Conservation (phyloP, 768 basidiomycete species). For the Calvatia gigantea region DNA sequence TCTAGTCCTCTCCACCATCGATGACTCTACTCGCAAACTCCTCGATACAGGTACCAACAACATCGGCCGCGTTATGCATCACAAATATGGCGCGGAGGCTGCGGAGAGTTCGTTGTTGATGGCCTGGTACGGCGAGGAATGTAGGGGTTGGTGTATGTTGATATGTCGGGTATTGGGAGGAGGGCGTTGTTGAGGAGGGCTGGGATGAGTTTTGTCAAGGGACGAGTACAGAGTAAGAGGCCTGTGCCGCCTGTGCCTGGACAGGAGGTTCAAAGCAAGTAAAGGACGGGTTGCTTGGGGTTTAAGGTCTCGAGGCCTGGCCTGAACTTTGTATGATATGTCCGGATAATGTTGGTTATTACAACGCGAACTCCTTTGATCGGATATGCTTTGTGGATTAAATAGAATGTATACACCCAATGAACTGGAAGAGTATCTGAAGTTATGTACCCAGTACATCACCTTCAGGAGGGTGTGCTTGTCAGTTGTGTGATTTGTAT, state of each 20-base stretch:
- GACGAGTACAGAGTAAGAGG: conserved; percentile 20
- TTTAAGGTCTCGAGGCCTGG: no score
- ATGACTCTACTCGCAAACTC: conserved; percentile 51
- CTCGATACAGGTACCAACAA: conserved; percentile 47
- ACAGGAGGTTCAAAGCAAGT: neutral
- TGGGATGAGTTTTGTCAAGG: conserved; percentile 56
- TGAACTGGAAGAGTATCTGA: no score
- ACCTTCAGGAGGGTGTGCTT: no score
- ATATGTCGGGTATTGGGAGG: conserved; percentile 69
- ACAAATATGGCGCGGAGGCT: conserved; percentile 63
- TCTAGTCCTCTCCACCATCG: conserved; percentile 60
- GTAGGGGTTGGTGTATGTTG: conserved; percentile 75
- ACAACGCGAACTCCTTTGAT: no score
- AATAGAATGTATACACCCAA: no score
- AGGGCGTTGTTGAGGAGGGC: conserved; percentile 63
- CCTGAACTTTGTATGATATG: neutral
- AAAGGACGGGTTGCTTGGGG: neutral
- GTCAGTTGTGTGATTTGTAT: no score
- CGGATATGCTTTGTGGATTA: no score
- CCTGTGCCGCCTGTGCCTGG: conserved; percentile 7
- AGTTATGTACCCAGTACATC: no score
- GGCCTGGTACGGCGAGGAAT: conserved; percentile 65
- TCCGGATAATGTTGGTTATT: no score
- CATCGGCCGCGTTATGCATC: conserved; percentile 48
- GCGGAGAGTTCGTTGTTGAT: conserved; percentile 55